These are phyloP conservation scores for Citrus glauca DNA, from an alignment of 345 rosid species.

Conservation along the genomic window DNA sequence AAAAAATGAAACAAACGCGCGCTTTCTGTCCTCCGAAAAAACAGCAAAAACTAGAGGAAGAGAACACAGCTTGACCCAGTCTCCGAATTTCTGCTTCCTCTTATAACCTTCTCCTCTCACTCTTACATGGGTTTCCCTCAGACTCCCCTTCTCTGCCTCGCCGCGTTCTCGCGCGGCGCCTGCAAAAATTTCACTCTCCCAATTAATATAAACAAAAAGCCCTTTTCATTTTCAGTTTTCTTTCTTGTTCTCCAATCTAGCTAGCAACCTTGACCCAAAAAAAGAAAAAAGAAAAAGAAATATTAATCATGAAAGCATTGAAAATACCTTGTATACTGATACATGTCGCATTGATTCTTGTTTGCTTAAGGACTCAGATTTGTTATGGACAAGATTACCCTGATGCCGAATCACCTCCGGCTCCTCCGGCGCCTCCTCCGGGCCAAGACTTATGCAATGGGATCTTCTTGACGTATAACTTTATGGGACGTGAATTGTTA, in stretches of 20 bases:
- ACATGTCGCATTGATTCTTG: conserved; percentile 14
- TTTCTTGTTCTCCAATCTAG: too few species aligned
- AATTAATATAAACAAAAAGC: too few species aligned
- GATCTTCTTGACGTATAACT: conserved; percentile 56
- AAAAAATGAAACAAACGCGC: neutral
- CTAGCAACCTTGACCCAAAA: neutral
- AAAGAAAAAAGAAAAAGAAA: too few species aligned
- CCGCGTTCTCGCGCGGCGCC: conserved; percentile 32
- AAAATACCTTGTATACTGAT: conserved; percentile 1
- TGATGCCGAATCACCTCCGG: neutral
- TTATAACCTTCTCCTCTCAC: conserved; percentile 18
- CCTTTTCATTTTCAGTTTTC: too few species aligned
- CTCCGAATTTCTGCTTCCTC: conserved; percentile 16
- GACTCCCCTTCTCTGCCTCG: conserved; percentile 21
- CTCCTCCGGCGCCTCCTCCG: conserved; percentile 43
- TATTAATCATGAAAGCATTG: neutral
- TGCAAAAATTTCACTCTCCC: neutral
- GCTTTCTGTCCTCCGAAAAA: conserved; percentile 24
- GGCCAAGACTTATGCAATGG: conserved; percentile 65
- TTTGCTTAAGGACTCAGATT: conserved; percentile 7
- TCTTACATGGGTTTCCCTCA: conserved; percentile 26
- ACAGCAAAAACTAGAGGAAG: conserved; percentile 45
- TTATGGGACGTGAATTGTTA: conserved; percentile 49
- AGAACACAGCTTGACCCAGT: conserved; percentile 26
- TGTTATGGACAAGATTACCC: conserved; percentile 53